These are phyloP conservation scores for Calonectria leucothoes DNA, from an alignment of 2,329 filamentous ascomycete genomes.

Conservation along the genomic window DNA sequence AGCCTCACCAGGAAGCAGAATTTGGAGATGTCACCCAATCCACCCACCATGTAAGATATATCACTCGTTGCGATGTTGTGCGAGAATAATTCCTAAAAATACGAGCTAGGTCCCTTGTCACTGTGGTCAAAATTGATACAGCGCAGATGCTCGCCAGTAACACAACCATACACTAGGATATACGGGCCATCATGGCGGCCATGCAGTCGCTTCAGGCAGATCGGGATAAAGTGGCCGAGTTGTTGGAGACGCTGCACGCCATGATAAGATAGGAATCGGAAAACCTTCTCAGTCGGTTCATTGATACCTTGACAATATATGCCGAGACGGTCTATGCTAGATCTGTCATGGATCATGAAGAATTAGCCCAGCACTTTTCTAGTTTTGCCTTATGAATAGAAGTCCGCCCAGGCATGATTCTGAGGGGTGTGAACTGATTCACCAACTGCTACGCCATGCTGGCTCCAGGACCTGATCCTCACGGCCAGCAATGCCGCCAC, in stretches of 20 bases:
- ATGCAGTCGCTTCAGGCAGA: background rate
- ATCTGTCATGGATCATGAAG: background rate
- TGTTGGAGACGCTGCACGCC: background rate
- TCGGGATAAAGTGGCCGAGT: background rate
- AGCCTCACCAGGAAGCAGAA: background rate
- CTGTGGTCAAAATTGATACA: background rate
- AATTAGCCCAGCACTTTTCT: too few species aligned
- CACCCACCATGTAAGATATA: background rate
- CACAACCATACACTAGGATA: background rate
- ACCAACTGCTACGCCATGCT: too few species aligned
- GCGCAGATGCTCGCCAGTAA: background rate
- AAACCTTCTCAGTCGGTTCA: background rate
- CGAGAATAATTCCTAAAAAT: background rate
- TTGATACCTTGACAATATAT: background rate
- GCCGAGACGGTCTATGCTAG: background rate
- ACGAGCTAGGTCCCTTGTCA: background rate
- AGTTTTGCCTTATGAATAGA: too few species aligned
- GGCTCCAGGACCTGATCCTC: too few species aligned
- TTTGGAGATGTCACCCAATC: background rate
- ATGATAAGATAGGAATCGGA: background rate
- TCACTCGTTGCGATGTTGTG: background rate
- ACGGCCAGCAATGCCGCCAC: too few species aligned
- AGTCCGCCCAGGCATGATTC: too few species aligned
- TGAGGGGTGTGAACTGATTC: too few species aligned
- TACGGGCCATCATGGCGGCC: background rate